Base-by-base conservation (phyloP, 129 eudicot species). In the Pseudognaphalium luteoalbum region DNA sequence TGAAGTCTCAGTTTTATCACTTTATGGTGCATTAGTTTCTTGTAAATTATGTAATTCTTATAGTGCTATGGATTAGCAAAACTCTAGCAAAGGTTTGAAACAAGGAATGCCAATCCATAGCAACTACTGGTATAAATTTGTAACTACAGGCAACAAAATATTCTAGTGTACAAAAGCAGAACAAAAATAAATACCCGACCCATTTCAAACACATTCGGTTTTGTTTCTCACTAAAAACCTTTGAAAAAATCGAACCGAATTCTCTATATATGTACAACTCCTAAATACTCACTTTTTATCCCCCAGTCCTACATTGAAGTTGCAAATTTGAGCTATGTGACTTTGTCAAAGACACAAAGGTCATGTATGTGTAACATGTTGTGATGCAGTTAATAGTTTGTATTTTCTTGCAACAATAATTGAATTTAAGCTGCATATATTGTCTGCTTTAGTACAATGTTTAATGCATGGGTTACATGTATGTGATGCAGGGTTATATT, bases 401-500 rank as follows among this genome's bases (percentile, higher is more conserved):
- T 32, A 51, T 5, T 5, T 0, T 70, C 35, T 11, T 70, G 75
- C 63, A 47, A 16, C 25, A 70, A 50, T 2, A 50, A 8, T 35
- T 35, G 41, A 7, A 6, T 35, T 6, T 6, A 35, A 7, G 9
- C 41, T 35, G 7, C 7, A 35, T 35, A 6, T 6, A 7, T 6
- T 35, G 9, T 47, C 54, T 47, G 54, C 54, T 14, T 47, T 47
- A 47, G 61, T 77, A 72, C 77, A 82, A 71, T 32, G 5, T 61
- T 21, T 73, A 74, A 80, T 74, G 65, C 75, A 30, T 67, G 44
- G 66, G 57, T 73, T 58, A 73, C 70, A 71, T 82, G 71, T 72
- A 7, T 66, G 16, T 81, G 29, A 70, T 78, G 80, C 93, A 92
- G 97, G 86, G 97, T 92, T 25, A 92, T 92, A 80, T 92, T 92